Conservation (phyloP, 1,139 yeast genomes). For the Williopsis jadinii region DNA sequence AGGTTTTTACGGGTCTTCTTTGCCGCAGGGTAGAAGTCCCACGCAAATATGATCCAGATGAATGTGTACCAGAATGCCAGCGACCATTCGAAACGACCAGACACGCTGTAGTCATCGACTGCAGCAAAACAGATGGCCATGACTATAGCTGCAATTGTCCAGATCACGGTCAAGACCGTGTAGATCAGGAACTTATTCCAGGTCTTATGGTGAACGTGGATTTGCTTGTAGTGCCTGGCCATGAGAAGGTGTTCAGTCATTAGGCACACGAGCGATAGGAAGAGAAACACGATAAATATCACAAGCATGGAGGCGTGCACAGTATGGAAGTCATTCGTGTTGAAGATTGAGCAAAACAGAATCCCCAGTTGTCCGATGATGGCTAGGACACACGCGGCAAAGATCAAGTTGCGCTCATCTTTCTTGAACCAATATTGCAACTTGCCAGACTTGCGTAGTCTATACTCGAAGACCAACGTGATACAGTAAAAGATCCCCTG, state of each 20-base stretch:
- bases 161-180: constrained; percentile 46
- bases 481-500: constrained; percentile 75
- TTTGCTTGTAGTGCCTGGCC: constrained; percentile 37
- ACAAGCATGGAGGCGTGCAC: constrained; percentile 70
- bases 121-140: constrained; percentile 68
- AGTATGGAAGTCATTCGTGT: constrained; percentile 48
- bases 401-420: constrained; percentile 29
- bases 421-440: constrained; percentile 32
- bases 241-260: constrained; percentile 23
- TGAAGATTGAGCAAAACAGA: constrained; percentile 66
- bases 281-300: constrained; percentile 65
- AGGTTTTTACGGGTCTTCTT: constrained; percentile 17
- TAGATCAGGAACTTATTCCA: constrained; percentile 42
- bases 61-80: constrained; percentile 79
- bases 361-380: constrained; percentile 72
- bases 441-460: constrained; percentile 16
- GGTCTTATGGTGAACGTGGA: constrained; percentile 20
- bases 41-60: constrained; percentile 54
- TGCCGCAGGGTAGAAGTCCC: constrained; percentile 67
- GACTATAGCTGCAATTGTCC: constrained; percentile 64
- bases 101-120: constrained; percentile 33
- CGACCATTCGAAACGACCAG: constrained; percentile 76
- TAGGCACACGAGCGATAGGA: constrained; percentile 56
- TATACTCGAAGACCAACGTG: constrained; percentile 34
- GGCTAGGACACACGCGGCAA: constrained; percentile 32